These are phyloP conservation scores for Mrakia blollopis DNA, from an alignment of 768 basidiomycete genomes.

Conservation along the genomic window DNA sequence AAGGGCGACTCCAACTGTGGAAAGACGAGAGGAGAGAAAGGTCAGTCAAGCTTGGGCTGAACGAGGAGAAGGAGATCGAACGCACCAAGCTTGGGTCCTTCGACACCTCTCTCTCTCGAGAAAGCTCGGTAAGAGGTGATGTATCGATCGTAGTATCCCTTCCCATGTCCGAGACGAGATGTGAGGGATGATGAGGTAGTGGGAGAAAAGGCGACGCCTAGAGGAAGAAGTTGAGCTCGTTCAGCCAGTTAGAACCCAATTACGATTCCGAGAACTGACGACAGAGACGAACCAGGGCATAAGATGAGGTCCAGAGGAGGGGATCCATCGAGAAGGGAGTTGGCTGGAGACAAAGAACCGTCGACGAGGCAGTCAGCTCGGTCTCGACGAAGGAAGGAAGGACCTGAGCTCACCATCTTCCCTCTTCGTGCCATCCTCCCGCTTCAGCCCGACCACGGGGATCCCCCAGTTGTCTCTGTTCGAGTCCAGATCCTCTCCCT, in stretches of 20 bases:
- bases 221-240: neutral
- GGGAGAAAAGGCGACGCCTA: conserved; percentile 11
- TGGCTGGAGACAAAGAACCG: neutral
- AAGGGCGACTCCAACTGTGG: conserved; percentile 25
- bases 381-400: neutral
- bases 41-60: neutral
- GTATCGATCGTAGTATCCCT: conserved; percentile 28
- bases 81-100: conserved; percentile 20
- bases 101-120: neutral
- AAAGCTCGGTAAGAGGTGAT: conserved; percentile 3
- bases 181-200: neutral
- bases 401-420: conserved; percentile 25
- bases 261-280: neutral
- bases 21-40: neutral
- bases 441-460: conserved; percentile 11
- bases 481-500: conserved; percentile 16
- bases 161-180: conserved; percentile 11
- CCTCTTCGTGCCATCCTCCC: neutral
- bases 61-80: neutral
- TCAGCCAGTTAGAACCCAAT: neutral
- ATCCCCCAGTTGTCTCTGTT: conserved; percentile 29
- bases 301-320: conserved; percentile 11
- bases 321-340: neutral
- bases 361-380: neutral
- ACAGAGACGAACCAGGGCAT: neutral